A percentile compares a stretch with the other conserved stretches of the same genome.
These are phyloP conservation scores for Sanghuangporus baumii DNA, from an alignment of 1,284 basidiomycete genomes.

Conservation along the genomic window DNA sequence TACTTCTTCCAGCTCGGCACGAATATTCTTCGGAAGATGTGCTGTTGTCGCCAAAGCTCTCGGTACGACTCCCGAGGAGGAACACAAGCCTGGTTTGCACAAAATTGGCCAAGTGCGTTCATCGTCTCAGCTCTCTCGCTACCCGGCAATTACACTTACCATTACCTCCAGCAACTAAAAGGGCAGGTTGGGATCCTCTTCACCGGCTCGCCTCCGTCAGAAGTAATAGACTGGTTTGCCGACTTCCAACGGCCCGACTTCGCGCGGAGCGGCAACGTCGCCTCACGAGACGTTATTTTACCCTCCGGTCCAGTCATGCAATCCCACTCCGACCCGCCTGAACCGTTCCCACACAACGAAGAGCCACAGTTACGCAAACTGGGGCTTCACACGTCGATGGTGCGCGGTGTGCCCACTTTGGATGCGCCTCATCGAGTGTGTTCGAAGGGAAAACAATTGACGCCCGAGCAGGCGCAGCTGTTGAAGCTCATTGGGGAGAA, in stretches of 20 bases:
- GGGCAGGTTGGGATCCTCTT: conserved; percentile 93
- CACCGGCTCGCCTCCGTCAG: conserved; percentile 82
- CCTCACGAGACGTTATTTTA: conserved; percentile 71
- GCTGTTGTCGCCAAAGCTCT: conserved; percentile 96
- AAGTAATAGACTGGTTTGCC: conserved; percentile 93
- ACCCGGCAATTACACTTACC: not conserved
- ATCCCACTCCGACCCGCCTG: conserved; percentile 66
- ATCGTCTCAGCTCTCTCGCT: not conserved
- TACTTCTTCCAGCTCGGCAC: conserved; percentile 56
- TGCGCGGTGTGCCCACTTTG: conserved; percentile 85
- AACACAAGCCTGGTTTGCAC: conserved; percentile 77
- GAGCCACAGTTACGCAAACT: conserved; percentile 93
- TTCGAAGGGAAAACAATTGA: conserved; percentile 75
- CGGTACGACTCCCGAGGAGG: conserved; percentile 84
- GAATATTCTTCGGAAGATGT: conserved; percentile 91
- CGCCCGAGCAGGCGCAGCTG: conserved; percentile 82
- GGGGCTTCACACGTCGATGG: conserved; percentile 82
- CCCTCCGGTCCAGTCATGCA: conserved; percentile 73
- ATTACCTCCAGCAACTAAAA: conserved; percentile 69
- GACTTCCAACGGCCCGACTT: conserved; percentile 89
- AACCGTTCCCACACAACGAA: conserved; percentile 93
- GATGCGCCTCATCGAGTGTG: conserved; percentile 81
- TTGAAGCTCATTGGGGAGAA: conserved; percentile 84
- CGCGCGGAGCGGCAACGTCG: conserved; percentile 82
- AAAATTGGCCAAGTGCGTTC: conserved; percentile 71